These are phyloP conservation scores for Cyberlindnera petersonii DNA, from an alignment of 805 yeast genomes.

Conservation along the genomic window DNA sequence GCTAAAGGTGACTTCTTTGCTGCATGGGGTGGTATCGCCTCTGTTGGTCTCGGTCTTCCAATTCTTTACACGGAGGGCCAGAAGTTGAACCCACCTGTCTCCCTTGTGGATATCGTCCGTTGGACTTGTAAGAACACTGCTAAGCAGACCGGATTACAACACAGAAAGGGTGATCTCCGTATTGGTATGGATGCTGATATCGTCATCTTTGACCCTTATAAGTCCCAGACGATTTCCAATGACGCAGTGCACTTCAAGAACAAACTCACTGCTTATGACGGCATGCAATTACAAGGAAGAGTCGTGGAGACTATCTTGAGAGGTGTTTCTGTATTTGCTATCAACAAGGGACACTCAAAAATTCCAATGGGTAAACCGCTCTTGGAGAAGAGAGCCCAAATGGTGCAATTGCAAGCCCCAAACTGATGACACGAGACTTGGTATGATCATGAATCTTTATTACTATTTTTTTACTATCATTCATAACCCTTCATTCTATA, in stretches of 20 bases:
- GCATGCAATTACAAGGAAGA: constrained; percentile 61
- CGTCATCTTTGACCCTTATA: constrained; percentile 69
- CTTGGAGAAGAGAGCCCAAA: constrained; percentile 48
- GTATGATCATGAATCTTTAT: too few species aligned
- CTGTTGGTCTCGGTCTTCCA: constrained; percentile 88
- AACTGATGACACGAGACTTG: too few species aligned
- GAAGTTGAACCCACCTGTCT: constrained; percentile 46
- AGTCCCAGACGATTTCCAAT: constrained; percentile 47
- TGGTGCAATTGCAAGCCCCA: background rate
- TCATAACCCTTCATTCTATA: too few species aligned
- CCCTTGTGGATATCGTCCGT: constrained; percentile 57
- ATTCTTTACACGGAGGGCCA: constrained; percentile 73
- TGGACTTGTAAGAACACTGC: constrained; percentile 89
- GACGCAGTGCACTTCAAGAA: constrained; percentile 69
- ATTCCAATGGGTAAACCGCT: constrained; percentile 57
- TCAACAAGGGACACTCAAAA: constrained; percentile 47
- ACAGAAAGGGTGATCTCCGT: constrained; percentile 66
- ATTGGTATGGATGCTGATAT: constrained; percentile 88
- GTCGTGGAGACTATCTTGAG: constrained; percentile 78
- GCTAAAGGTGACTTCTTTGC: constrained; percentile 81
- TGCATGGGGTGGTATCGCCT: constrained; percentile 96
- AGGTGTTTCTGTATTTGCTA: constrained; percentile 65
- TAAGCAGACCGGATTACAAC: constrained; percentile 71
- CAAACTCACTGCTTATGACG: constrained; percentile 85
- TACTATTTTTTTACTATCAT: too few species aligned